A percentile compares a stretch with the other conserved stretches of the same genome.
phyloP scores from a whole-genome alignment of 306 rosid genomes.

The Malus orientalis region DNA sequence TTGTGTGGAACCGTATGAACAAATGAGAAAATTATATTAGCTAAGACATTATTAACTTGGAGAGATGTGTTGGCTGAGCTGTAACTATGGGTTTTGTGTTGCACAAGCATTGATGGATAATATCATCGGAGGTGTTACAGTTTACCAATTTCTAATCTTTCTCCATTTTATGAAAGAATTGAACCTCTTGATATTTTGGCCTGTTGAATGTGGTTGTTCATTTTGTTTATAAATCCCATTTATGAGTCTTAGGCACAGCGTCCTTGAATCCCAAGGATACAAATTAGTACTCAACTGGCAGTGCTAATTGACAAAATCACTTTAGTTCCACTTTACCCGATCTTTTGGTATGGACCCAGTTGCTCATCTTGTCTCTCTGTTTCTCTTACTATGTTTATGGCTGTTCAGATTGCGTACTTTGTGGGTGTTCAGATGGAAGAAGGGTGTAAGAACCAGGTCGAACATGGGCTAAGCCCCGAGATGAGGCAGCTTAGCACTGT shows the following conservation, averaged over 20 bases:
- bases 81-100: neutral
- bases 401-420: constrained; percentile 73
- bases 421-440: constrained; percentile 86
- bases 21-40: neutral
- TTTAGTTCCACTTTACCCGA: neutral
- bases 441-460: constrained; percentile 32
- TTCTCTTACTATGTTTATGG: constrained; percentile 15
- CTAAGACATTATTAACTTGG: neutral
- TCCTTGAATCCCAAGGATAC: neutral
- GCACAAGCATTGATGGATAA: neutral
- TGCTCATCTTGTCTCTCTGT: neutral
- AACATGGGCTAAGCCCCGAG: constrained; percentile 52
- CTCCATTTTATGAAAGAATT: neutral
- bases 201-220: neutral
- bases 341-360: neutral
- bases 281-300: neutral
- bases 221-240: neutral
- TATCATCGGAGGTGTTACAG: neutral
- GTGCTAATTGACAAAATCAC: neutral
- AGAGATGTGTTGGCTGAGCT: neutral
- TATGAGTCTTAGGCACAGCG: neutral
- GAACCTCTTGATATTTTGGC: neutral
- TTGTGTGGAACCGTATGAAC: neutral
- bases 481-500: constrained; percentile 73
- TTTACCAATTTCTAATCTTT: neutral